phyloP scores from a whole-genome alignment of 352 stramenopile genomes.

The Thalassiosira livingstoniorum region DNA sequence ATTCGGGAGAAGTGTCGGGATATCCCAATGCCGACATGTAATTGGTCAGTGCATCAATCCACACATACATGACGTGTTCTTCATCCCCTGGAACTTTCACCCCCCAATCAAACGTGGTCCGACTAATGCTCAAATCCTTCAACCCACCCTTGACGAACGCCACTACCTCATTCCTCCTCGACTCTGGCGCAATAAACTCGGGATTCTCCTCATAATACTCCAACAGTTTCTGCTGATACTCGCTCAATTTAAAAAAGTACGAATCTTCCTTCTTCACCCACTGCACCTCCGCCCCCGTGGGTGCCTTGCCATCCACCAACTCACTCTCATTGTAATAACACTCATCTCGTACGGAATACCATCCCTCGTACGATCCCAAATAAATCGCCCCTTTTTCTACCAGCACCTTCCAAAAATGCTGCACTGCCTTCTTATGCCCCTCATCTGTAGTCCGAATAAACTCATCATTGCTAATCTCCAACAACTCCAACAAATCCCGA shows the following conservation, averaged over 20 bases:
- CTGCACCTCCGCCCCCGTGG: constrained; percentile 92
- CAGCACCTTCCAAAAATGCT: constrained; percentile 92
- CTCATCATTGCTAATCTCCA: constrained; percentile 92
- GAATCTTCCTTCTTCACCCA: constrained; percentile 96
- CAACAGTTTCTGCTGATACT: constrained; percentile 93
- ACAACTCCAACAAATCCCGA: constrained; percentile 88
- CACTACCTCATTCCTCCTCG: constrained; percentile 92
- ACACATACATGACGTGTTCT: constrained; percentile 99
- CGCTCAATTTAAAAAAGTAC: constrained; percentile 98
- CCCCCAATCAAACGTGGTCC: constrained; percentile 96
- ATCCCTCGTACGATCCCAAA: constrained; percentile 95
- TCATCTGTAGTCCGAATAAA: constrained; percentile 98
- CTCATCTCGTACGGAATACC: constrained; percentile 99
- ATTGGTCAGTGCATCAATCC: constrained; percentile 99
- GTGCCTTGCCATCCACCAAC: constrained; percentile 92
- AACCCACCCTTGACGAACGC: constrained; percentile 91
- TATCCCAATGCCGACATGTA: constrained; percentile 97
- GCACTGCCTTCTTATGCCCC: constrained; percentile 92
- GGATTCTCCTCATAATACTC: constrained; percentile 88
- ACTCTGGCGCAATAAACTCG: constrained; percentile 91
- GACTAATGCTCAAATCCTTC: constrained; percentile 96
- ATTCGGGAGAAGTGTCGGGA: constrained; percentile 85
- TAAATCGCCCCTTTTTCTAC: constrained; percentile 95
- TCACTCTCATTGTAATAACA: constrained; percentile 96
- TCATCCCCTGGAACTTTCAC: constrained; percentile 92